A percentile compares a stretch with the other conserved stretches of the same genome.
phyloP scores from a whole-genome alignment of 176 grass and related monocot genomes.

The Oryza brachyantha region DNA sequence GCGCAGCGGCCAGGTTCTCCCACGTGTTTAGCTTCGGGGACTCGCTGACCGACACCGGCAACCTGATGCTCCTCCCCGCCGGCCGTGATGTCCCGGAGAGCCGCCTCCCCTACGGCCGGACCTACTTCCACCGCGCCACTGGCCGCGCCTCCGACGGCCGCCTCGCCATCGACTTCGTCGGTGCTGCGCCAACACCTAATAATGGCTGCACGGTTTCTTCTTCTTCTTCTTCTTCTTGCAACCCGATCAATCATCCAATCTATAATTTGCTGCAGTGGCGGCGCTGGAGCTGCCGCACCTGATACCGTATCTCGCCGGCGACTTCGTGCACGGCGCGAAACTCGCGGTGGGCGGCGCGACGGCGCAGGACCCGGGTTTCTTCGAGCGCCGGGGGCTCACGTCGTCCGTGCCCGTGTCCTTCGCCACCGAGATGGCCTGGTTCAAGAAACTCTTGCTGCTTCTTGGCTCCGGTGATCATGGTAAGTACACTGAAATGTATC shows the following conservation, averaged over 20 bases:
- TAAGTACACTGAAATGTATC: neutral
- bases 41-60: conserved; percentile 34
- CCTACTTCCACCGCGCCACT: conserved; percentile 25
- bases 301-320: conserved; percentile 58
- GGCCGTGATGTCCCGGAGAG: neutral
- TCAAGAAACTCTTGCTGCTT: conserved; percentile 36
- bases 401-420: conserved; percentile 49
- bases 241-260: no score
- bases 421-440: conserved; percentile 47
- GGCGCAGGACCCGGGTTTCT: conserved; percentile 39
- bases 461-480: conserved; percentile 21
- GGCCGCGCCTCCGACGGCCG: conserved; percentile 33
- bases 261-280: conserved; percentile 32
- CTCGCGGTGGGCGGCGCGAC: conserved; percentile 64
- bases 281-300: conserved; percentile 34
- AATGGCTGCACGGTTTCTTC: no score
- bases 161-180: conserved; percentile 41
- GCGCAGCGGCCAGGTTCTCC: neutral
- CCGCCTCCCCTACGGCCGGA: conserved; percentile 21
- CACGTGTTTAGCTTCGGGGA: conserved; percentile 27
- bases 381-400: conserved; percentile 36
- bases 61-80: conserved; percentile 1
- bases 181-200: neutral
- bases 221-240: no score
- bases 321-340: conserved; percentile 57